Conservation (phyloP, 306 rosid genomes). For the Begonia loranthoides region DNA sequence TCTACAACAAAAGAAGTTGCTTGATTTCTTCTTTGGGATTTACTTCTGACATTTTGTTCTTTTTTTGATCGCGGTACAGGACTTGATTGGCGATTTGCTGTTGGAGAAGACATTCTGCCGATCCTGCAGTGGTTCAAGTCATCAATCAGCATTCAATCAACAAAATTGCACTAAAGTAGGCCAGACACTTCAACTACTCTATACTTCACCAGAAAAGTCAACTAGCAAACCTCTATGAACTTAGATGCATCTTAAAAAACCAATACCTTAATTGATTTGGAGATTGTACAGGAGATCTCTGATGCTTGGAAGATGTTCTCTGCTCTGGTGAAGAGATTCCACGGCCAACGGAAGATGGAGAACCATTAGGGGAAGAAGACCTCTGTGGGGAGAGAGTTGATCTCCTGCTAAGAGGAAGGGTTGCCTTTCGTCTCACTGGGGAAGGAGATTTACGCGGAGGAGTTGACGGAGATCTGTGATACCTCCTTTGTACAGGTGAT, state of each 20-base stretch:
- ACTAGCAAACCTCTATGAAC: background rate
- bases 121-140: constrained; percentile 20
- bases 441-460: constrained; percentile 6
- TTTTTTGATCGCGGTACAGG: constrained; percentile 22
- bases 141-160: background rate
- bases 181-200: background rate
- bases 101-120: constrained; percentile 22
- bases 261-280: constrained; percentile 45
- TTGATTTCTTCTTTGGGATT: constrained; percentile 17
- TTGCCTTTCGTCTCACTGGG: constrained; percentile 19
- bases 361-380: constrained; percentile 34
- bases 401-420: constrained; percentile 28
- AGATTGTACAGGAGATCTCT: constrained; percentile 32
- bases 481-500: constrained; percentile 6
- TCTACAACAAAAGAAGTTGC: constrained; percentile 23
- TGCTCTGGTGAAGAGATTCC: constrained; percentile 31
- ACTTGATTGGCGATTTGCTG: constrained; percentile 22
- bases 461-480: constrained; percentile 11
- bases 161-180: background rate
- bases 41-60: constrained; percentile 21
- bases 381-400: constrained; percentile 30
- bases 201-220: constrained; percentile 5
- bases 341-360: constrained; percentile 38
- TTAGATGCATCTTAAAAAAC: background rate
- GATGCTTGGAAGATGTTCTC: constrained; percentile 25